These are phyloP conservation scores for Cichorium intybus DNA, from an alignment of 140 eudicot species.

Conservation along the genomic window DNA sequence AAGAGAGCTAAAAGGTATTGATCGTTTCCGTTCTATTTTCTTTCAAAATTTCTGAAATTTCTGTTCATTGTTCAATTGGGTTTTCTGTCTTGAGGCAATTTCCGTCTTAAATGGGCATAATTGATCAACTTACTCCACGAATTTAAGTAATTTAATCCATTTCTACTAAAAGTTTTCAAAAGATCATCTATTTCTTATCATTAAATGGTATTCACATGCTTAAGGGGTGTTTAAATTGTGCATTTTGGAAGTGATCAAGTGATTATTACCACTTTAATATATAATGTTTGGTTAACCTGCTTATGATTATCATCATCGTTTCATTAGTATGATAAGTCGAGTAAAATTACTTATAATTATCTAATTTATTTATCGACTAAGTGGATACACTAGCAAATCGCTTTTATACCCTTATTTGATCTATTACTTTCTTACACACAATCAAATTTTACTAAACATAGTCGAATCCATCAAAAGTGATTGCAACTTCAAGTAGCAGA, in stretches of 20 bases:
- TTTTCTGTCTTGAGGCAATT: neutral
- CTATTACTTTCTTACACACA: too few relatives aligned
- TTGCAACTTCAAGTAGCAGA: neutral
- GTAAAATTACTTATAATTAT: neutral
- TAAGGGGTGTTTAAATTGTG: neutral
- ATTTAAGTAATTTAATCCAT: neutral
- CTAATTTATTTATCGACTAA: neutral
- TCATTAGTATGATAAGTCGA: neutral
- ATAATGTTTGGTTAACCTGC: neutral
- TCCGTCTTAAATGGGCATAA: constrained; percentile 1
- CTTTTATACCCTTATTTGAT: too few relatives aligned
- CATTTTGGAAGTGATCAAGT: neutral
- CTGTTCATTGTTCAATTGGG: neutral
- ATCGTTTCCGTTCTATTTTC: neutral
- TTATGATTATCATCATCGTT: neutral
- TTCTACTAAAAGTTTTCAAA: neutral
- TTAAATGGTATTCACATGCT: neutral
- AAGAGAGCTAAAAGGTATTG: constrained; percentile 83
- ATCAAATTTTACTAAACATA: too few relatives aligned
- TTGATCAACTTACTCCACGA: neutral
- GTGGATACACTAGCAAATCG: neutral
- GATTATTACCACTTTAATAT: neutral
- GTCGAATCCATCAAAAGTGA: too few relatives aligned
- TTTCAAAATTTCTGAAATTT: neutral
- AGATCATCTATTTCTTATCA: neutral